Evolutionary conservation across 2,329 filamentous ascomycete species (phyloP).

Genomic region (Hypoxylon sp.): DNA sequence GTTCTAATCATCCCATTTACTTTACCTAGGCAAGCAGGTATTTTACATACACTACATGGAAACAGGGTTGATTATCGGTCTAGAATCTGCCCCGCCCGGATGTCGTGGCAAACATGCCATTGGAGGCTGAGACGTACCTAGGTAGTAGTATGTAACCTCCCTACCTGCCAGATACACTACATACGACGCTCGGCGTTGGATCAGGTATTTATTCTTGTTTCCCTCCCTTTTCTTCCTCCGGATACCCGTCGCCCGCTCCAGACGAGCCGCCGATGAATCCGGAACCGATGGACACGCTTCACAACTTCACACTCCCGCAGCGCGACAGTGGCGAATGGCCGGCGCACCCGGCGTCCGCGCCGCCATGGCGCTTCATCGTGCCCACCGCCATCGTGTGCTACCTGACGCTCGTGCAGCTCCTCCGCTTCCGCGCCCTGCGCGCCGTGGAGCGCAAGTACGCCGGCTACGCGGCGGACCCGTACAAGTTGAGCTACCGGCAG

Average conservation of each 20-base stretch:
- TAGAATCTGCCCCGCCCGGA: neutral
- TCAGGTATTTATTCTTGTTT: neutral
- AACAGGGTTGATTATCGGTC: neutral
- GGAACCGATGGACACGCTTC: slow-evolving; percentile 20
- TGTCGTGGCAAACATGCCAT: neutral
- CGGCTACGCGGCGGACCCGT: slow-evolving; percentile 36
- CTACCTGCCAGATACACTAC: neutral
- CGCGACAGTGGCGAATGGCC: neutral
- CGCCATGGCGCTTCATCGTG: slow-evolving; percentile 36
- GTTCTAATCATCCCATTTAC: neutral
- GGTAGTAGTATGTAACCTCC: too few relatives aligned
- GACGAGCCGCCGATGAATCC: neutral
- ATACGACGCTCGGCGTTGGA: neutral
- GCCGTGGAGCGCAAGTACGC: slow-evolving; percentile 41
- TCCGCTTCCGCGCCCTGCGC: slow-evolving; percentile 41
- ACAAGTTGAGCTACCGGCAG: slow-evolving; percentile 39
- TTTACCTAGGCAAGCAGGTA: neutral
- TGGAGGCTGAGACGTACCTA: neutral
- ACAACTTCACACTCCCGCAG: slow-evolving; percentile 9
- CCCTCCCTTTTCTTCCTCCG: neutral
- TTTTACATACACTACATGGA: neutral
- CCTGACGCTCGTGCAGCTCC: slow-evolving; percentile 35
- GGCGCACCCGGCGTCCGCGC: slow-evolving; percentile 3
- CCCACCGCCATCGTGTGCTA: slow-evolving; percentile 32
- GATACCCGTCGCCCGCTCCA: neutral